Conservation (phyloP, 2,329 filamentous ascomycete genomes). For the Nectriaceae sp. region DNA sequence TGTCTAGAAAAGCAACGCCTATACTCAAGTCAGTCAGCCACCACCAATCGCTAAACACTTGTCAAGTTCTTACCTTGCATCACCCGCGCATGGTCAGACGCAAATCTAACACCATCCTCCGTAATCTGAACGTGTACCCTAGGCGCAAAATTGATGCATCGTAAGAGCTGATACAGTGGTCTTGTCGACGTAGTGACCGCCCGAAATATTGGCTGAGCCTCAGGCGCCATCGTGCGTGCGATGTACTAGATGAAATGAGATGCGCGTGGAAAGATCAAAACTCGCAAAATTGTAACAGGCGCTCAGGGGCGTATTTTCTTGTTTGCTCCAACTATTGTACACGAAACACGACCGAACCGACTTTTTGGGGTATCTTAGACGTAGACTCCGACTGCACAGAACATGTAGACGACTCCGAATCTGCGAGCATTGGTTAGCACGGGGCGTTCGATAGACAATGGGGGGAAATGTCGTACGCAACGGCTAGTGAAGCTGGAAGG, state of each 20-base stretch:
- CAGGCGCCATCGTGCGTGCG: constrained; percentile 30
- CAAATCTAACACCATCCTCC: constrained; percentile 82
- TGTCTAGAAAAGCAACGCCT: constrained; percentile 76
- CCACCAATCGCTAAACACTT: constrained; percentile 1
- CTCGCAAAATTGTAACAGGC: constrained; percentile 26
- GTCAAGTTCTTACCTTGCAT: constrained; percentile 82
- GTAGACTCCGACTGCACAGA: constrained; percentile 98
- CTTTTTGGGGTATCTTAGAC: constrained; percentile 66
- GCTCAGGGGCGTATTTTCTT: constrained; percentile 34
- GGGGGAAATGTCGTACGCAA: constrained; percentile 68
- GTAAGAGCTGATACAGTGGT: constrained; percentile 66
- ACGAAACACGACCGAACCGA: constrained; percentile 30
- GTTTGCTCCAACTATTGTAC: constrained; percentile 40
- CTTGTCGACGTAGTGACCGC: constrained; percentile 78
- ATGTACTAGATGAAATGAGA: constrained; percentile 6
- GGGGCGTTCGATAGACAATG: constrained; percentile 1
- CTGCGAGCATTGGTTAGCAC: constrained; percentile 55
- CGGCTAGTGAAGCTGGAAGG: constrained; percentile 81
- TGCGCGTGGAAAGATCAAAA: constrained; percentile 16
- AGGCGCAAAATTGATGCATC: constrained; percentile 60
- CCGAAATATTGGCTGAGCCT: constrained; percentile 61
- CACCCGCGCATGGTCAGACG: constrained; percentile 82
- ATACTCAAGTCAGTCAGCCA: constrained; percentile 7
- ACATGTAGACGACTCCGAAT: constrained; percentile 96
- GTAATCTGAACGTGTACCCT: constrained; percentile 72